These are phyloP conservation scores for Hamamelis virginiana DNA, from an alignment of 164 flowering plant genomes.

Conservation along the genomic window DNA sequence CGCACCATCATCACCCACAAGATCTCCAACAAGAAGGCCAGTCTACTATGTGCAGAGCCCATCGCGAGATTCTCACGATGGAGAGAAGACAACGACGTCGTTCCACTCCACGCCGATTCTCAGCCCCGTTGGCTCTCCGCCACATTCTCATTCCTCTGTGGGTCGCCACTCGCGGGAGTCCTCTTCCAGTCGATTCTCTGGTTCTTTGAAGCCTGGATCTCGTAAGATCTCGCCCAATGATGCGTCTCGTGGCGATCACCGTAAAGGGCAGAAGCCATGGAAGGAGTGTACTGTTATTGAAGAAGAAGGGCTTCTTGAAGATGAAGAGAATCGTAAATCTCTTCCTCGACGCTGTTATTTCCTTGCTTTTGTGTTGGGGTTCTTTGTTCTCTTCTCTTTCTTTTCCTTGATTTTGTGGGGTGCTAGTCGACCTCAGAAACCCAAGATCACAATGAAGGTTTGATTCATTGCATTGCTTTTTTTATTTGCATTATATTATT, in stretches of 20 bases:
- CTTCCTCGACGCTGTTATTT: conserved; percentile 68
- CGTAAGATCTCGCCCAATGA: conserved; percentile 60
- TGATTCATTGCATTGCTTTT: background rate
- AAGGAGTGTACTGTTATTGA: conserved; percentile 64
- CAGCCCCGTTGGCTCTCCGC: conserved; percentile 79
- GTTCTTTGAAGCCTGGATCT: conserved; percentile 70
- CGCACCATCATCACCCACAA: conserved; percentile 49
- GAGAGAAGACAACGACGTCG: conserved; percentile 62
- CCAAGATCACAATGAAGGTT: conserved; percentile 64
- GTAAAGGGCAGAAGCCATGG: conserved; percentile 51
- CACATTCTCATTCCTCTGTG: conserved; percentile 78
- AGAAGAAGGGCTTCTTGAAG: conserved; percentile 79
- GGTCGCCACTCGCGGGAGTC: conserved; percentile 89
- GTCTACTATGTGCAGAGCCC: conserved; percentile 81
- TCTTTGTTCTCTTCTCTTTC: conserved; percentile 57
- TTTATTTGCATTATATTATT: no score
- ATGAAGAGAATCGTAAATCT: conserved; percentile 33
- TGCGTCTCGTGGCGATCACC: conserved; percentile 24
- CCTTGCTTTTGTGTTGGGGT: conserved; percentile 64
- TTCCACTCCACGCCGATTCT: conserved; percentile 83
- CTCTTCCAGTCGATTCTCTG: conserved; percentile 75
- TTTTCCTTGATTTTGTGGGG: conserved; percentile 75
- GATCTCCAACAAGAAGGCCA: conserved; percentile 43
- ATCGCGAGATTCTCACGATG: conserved; percentile 73
- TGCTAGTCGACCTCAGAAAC: conserved; percentile 74